Percentiles rank a stretch among this genome's conserved stretches.
Evolutionary conservation across 345 rosid genomes (phyloP).

Genomic region (Cochlearia excelsa): DNA sequence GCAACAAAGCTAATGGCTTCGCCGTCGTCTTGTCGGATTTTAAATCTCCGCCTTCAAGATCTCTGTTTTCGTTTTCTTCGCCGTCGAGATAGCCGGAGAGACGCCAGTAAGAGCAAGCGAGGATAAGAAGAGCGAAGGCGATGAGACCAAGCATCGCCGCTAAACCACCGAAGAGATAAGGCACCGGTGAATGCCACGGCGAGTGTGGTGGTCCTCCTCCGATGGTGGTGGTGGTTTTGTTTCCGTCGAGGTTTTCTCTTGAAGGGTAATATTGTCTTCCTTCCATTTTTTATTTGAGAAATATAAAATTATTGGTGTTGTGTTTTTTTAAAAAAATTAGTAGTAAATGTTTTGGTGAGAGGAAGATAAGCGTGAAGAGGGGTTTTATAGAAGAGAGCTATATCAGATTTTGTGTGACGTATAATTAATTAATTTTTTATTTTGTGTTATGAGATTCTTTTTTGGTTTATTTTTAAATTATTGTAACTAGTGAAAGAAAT

Average conservation of each 20-base stretch:
- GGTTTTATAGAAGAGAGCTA: conserved; percentile 32
- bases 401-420: conserved; percentile 16
- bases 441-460: conserved; percentile 20
- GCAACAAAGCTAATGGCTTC: conserved; percentile 38
- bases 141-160: conserved; percentile 94
- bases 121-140: conserved; percentile 81
- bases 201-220: conserved; percentile 42
- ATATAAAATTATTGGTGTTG: neutral
- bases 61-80: conserved; percentile 36
- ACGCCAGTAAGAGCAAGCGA: conserved; percentile 94
- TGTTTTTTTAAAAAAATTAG: neutral
- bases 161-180: conserved; percentile 85
- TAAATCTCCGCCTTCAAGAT: conserved; percentile 60
- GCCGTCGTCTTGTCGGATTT: conserved; percentile 26
- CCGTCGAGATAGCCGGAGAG: conserved; percentile 69
- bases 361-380: conserved; percentile 28
- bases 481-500: no score
- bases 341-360: conserved; percentile 32
- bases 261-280: conserved; percentile 44
- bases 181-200: conserved; percentile 94
- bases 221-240: conserved; percentile 7
- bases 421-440: conserved; percentile 5
- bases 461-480: neutral
- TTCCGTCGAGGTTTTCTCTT: conserved; percentile 29
- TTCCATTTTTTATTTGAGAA: conserved; percentile 34